A percentile compares a stretch with the other conserved stretches of the same genome.
These are phyloP conservation scores for Nephelium lappaceum DNA, from an alignment of 345 rosid species.

Conservation along the genomic window DNA sequence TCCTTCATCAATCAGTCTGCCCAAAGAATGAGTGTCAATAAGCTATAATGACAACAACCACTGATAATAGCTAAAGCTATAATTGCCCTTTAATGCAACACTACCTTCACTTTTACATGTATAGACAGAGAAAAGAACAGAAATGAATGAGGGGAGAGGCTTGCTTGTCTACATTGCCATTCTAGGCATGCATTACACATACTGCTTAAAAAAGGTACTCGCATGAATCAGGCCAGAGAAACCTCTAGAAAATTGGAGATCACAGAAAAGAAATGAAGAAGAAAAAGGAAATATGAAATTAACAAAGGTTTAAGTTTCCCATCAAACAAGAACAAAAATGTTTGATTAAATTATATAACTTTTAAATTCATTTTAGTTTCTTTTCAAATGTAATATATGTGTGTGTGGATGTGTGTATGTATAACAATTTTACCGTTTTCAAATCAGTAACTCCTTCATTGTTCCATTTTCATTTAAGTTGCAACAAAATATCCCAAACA, in stretches of 20 bases:
- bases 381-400: not conserved
- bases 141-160: not conserved
- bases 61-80: not conserved
- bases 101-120: not conserved
- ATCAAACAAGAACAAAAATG: not conserved
- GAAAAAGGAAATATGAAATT: not conserved
- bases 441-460: not conserved
- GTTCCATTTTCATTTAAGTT: slow-evolving; percentile 5
- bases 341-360: not conserved
- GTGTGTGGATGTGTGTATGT: not conserved
- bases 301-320: not conserved
- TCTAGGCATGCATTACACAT: not conserved
- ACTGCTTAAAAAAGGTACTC: slow-evolving; percentile 4
- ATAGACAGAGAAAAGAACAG: slow-evolving; percentile 7
- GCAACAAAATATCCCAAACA: slow-evolving; percentile 4
- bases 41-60: slow-evolving; percentile 9
- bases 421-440: not conserved
- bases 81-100: slow-evolving; percentile 7
- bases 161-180: slow-evolving; percentile 4
- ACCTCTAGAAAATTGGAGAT: not conserved
- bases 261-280: not conserved
- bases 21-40: slow-evolving; percentile 1
- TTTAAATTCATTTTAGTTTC: not conserved
- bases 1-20: slow-evolving; percentile 85
- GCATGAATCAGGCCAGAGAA: not conserved